Conservation (phyloP, 306 rosid genomes). For the Ochetophila trinervis region DNA sequence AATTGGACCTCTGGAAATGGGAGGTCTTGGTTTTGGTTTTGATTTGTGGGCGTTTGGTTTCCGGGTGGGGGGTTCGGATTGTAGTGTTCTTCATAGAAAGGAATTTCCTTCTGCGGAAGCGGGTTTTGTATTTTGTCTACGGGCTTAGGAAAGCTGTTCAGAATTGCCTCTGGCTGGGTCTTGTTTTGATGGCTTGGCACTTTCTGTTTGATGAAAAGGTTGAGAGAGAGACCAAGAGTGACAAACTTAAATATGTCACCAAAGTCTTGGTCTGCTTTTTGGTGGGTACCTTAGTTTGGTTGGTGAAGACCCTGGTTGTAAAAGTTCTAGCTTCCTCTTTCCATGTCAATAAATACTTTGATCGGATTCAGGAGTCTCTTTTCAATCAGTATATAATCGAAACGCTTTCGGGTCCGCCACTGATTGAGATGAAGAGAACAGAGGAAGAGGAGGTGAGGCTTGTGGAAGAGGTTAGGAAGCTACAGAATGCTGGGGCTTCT, state of each 20-base stretch:
- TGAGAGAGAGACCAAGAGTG: conserved; percentile 44
- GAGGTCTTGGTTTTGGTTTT: conserved; percentile 64
- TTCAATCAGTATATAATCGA: conserved; percentile 80
- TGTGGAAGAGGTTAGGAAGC: conserved; percentile 62
- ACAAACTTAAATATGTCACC: conserved; percentile 37
- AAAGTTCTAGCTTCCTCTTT: conserved; percentile 83
- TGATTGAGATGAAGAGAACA: conserved; percentile 45
- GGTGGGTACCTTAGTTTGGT: conserved; percentile 67
- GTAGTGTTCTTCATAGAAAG: conserved; percentile 66
- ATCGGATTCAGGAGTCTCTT: conserved; percentile 78
- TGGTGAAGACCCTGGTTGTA: conserved; percentile 65
- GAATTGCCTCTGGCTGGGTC: conserved; percentile 77
- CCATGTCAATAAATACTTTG: conserved; percentile 79
- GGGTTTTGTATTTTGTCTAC: conserved; percentile 76
- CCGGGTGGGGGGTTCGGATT: conserved; percentile 66
- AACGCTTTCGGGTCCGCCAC: conserved; percentile 76
- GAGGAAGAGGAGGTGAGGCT: conserved; percentile 76
- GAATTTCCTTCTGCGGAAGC: conserved; percentile 69
- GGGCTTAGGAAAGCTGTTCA: conserved; percentile 73
- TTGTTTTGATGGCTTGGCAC: conserved; percentile 74
- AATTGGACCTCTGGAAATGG: conserved; percentile 77
- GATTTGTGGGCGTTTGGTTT: conserved; percentile 78
- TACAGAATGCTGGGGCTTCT: conserved; percentile 82
- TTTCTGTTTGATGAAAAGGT: conserved; percentile 65
- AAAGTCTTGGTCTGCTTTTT: conserved; percentile 63